Base-by-base conservation (phyloP, 176 grass and related monocot species). In the Musa troglodytarum region DNA sequence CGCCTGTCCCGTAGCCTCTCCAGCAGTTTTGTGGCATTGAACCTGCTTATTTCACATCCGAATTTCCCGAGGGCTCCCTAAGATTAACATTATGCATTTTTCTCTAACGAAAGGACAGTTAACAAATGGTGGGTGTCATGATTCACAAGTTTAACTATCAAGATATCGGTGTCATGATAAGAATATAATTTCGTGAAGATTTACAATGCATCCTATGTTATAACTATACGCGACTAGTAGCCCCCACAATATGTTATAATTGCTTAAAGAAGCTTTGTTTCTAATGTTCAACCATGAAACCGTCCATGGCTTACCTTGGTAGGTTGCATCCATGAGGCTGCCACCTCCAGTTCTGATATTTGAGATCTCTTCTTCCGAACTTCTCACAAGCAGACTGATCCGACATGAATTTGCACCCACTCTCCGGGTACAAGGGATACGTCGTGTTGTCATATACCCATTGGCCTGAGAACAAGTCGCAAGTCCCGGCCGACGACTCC, bases 351-450 rank as follows among this genome's bases (percentile, higher is more conserved):
- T 87, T 87, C 62, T 86, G 89, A 80, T 78, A 86, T 59, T 53
- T 78, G 34, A 86, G 80, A 61, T 89, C 72, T 65, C 65, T 85
- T 83, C 92, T 87, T 17, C 89, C 92, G 25, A 92, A 96, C 82
- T 76, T 96, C 19, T 72, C 77, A 55, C 92, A 96, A 49, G 92
- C 82, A 20, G 85, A 24, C 71, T 92, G 87, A 8, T 96, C 92
- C 9, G 89, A 96, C 89, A 96, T 89, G 71, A 96, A 89, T 56
- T 72, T 78, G 80, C 92, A 96, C 50, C 81, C 82, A 28, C 80
- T 87, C 89, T 96, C 92, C 25, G 65, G 52, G 83, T 96, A 89
- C 61, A 96, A 63, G 10, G 89, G 85, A 65, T 86, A 87, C 51
- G 62, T 53, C n/a, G 24, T 69, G 51, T 73, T 78, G 25, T 92